Percentiles rank a stretch among this genome's conserved stretches.
Evolutionary conservation across 2,329 filamentous ascomycete genomes (phyloP).

Genomic region (Clarireedia homoeocarpa): DNA sequence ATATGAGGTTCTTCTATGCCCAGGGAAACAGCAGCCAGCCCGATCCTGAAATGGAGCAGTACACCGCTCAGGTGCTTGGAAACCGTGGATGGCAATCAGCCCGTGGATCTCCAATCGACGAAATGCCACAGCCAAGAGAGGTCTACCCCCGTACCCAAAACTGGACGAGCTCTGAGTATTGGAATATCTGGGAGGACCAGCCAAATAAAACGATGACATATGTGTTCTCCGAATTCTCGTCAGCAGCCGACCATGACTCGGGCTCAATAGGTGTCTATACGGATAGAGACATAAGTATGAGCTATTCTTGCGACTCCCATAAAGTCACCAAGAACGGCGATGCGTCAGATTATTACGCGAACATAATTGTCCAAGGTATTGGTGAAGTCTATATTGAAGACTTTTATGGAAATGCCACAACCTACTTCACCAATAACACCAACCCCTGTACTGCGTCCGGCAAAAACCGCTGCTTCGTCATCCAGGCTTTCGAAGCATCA

Average conservation of each 20-base stretch:
- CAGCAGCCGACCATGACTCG: background rate
- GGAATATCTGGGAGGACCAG: background rate
- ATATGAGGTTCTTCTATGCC: constrained; percentile 32
- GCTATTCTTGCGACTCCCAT: constrained; percentile 28
- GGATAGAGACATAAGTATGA: constrained; percentile 28
- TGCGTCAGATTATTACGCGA: constrained; percentile 19
- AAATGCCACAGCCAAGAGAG: background rate
- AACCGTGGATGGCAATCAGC: constrained; percentile 30
- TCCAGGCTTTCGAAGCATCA: constrained; percentile 35
- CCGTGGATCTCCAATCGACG: constrained; percentile 12
- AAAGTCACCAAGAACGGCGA: constrained; percentile 29
- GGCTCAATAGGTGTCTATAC: constrained; percentile 27
- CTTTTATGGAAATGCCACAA: constrained; percentile 29
- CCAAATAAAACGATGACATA: background rate
- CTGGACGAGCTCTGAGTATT: background rate
- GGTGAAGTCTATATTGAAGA: constrained; percentile 21
- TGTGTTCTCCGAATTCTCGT: constrained; percentile 31
- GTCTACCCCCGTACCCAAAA: background rate
- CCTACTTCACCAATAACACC: constrained; percentile 30
- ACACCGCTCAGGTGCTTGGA: constrained; percentile 38
- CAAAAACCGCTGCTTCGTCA: constrained; percentile 18
- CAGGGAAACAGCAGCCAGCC: constrained; percentile 20
- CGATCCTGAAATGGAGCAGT: constrained; percentile 31
- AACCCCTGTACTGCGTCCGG: constrained; percentile 12
- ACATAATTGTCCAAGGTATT: constrained; percentile 25